Evolutionary conservation across 2,329 filamentous ascomycete species (phyloP).

Genomic region (Fusarium beomiforme): DNA sequence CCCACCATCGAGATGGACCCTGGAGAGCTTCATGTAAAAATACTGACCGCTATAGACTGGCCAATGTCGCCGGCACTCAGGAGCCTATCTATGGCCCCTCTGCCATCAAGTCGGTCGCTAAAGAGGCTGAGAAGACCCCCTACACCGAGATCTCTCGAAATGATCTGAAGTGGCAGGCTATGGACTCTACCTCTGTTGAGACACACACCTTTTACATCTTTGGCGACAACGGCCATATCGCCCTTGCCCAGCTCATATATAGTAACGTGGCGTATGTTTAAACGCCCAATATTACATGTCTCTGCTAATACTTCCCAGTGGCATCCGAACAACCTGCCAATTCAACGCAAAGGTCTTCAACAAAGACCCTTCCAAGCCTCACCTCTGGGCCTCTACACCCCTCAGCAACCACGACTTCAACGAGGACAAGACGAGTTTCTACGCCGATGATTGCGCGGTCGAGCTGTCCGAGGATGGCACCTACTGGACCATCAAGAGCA

Average conservation of each 20-base stretch:
- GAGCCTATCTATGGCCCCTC: constrained; percentile 94
- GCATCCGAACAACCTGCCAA: constrained; percentile 88
- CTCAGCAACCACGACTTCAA: constrained; percentile 85
- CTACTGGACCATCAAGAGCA: constrained; percentile 89
- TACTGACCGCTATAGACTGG: constrained; percentile 60
- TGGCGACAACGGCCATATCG: constrained; percentile 79
- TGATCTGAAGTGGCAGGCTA: constrained; percentile 82
- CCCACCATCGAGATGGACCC: constrained; percentile 16
- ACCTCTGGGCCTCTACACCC: constrained; percentile 85
- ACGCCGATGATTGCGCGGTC: constrained; percentile 84
- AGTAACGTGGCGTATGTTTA: constrained; percentile 88
- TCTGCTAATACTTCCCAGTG: constrained; percentile 61
- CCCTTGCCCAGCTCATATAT: constrained; percentile 92
- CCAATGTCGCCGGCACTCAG: constrained; percentile 90
- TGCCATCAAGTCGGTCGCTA: constrained; percentile 85
- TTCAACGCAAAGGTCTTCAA: constrained; percentile 96
- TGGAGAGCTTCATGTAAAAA: constrained; percentile 16
- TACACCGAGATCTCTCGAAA: constrained; percentile 83
- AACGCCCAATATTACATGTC: background rate
- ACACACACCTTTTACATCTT: constrained; percentile 94
- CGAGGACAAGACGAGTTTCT: constrained; percentile 84
- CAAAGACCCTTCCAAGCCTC: constrained; percentile 74
- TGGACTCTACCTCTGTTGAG: constrained; percentile 90
- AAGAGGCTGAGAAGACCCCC: constrained; percentile 79
- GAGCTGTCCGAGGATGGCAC: constrained; percentile 87